phyloP scores from a whole-genome alignment of 208 protist species.

The Lotmaria passim region DNA sequence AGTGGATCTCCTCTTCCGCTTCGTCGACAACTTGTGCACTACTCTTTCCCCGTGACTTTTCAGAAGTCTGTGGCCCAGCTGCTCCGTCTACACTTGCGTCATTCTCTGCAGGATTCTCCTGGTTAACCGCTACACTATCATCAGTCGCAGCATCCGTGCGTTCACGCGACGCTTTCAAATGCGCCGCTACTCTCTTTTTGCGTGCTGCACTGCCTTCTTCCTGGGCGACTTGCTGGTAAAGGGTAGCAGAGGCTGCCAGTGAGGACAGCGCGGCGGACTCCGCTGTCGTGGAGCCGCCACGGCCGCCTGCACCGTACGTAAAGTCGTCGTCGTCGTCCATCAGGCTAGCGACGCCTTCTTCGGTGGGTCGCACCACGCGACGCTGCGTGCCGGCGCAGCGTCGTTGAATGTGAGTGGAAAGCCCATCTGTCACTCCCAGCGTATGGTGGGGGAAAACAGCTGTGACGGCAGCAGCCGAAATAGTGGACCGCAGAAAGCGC shows the following conservation, averaged over 20 bases:
- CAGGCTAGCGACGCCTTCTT: conserved; percentile 24
- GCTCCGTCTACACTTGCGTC: background rate
- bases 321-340: conserved; percentile 30
- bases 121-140: too few relatives aligned
- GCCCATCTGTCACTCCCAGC: background rate
- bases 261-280: conserved; percentile 11
- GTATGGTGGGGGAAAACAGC: background rate
- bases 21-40: background rate
- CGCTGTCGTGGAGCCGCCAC: background rate
- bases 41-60: background rate
- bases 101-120: background rate
- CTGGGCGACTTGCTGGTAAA: conserved; percentile 11
- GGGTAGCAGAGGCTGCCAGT: conserved; percentile 6
- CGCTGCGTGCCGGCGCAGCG: conserved; percentile 25
- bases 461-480: background rate
- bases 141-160: too few relatives aligned
- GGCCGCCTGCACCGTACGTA: background rate
- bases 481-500: background rate
- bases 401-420: conserved; percentile 6
- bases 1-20: background rate
- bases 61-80: too few relatives aligned
- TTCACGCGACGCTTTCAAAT: too few relatives aligned
- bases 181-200: conserved; percentile 2
- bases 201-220: background rate
- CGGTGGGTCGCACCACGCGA: conserved; percentile 26